Conservation (phyloP, 2,329 filamentous ascomycete genomes). For the Fusarium pilosicola region DNA sequence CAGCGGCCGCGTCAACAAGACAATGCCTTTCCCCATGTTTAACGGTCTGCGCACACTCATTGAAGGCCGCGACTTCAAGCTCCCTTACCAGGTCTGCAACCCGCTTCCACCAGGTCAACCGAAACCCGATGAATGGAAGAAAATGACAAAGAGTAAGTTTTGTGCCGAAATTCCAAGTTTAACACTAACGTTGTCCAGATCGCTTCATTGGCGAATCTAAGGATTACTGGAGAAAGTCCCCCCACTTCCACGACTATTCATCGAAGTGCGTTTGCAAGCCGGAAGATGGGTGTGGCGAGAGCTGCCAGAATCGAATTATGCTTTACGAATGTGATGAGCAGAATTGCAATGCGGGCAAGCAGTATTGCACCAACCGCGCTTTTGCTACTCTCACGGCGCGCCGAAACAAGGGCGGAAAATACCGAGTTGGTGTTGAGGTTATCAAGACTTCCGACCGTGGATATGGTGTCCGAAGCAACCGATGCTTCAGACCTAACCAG, state of each 20-base stretch:
- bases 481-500: conserved; percentile 86
- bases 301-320: conserved; percentile 96
- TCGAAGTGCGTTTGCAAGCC: conserved; percentile 81
- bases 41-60: conserved; percentile 77
- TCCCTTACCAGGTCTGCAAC: conserved; percentile 91
- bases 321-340: conserved; percentile 93
- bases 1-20: conserved; percentile 61
- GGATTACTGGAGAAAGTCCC: conserved; percentile 82
- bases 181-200: conserved; percentile 64
- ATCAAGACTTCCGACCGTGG: conserved; percentile 90
- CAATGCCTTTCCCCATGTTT: conserved; percentile 82
- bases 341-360: conserved; percentile 84
- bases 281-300: conserved; percentile 85
- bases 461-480: conserved; percentile 90
- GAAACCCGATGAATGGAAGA: conserved; percentile 92
- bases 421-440: conserved; percentile 93
- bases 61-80: conserved; percentile 81
- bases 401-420: conserved; percentile 82
- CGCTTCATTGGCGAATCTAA: conserved; percentile 88
- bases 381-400: conserved; percentile 84
- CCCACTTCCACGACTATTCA: conserved; percentile 77
- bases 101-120: conserved; percentile 86
- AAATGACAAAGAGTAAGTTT: conserved; percentile 85
- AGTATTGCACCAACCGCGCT: conserved; percentile 83
- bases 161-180: not conserved